A percentile compares a stretch with the other conserved stretches of the same genome.
These are phyloP conservation scores for Alternaria novae-zelandiae DNA, from an alignment of 2,329 filamentous ascomycete species.

Conservation along the genomic window DNA sequence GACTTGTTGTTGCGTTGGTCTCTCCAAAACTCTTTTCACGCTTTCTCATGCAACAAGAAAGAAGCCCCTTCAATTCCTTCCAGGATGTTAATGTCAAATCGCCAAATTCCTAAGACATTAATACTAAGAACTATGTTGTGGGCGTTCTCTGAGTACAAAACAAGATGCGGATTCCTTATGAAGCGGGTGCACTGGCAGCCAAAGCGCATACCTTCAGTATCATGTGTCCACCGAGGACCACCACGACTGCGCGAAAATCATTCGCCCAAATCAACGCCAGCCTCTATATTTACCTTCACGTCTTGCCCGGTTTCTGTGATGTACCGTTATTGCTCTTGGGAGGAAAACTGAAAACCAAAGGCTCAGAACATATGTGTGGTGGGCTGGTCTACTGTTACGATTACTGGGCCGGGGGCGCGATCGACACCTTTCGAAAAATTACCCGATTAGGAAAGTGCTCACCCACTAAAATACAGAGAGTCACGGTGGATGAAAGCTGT, in stretches of 20 bases:
- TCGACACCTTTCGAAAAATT: neutral
- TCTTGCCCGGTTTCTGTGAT: neutral
- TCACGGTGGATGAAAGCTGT: neutral
- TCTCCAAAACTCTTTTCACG: rapidly evolving
- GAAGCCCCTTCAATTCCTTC: neutral
- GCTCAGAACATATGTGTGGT: neutral
- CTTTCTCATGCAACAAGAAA: neutral
- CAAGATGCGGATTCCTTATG: neutral
- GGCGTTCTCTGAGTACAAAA: neutral
- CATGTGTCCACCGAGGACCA: neutral
- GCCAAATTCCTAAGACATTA: neutral
- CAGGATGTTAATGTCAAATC: neutral
- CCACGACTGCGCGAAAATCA: neutral
- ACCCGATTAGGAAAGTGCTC: neutral
- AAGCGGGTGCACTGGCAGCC: neutral
- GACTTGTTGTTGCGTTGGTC: neutral
- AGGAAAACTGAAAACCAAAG: neutral
- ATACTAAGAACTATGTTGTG: rapidly evolving
- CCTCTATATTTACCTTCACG: neutral
- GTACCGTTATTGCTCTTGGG: neutral
- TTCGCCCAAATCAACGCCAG: neutral
- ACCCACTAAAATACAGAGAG: neutral
- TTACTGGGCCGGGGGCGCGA: neutral
- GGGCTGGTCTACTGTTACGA: neutral
- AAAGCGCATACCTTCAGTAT: neutral